Evolutionary conservation across 2,329 filamentous ascomycete genomes (phyloP).

Genomic region (Ilyonectria destructans): DNA sequence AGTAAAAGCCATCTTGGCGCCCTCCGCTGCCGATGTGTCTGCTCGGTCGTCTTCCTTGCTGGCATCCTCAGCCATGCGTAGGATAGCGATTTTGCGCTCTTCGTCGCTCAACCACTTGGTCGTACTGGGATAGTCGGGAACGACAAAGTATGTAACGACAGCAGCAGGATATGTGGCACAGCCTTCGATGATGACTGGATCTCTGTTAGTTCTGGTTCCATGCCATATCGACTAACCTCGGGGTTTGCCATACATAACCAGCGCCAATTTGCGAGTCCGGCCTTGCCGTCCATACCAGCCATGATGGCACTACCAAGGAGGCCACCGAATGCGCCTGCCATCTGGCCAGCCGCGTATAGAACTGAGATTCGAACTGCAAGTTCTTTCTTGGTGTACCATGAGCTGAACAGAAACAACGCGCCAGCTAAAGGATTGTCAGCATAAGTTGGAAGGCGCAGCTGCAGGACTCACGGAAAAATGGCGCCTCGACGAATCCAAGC

Average conservation of each 20-base stretch:
- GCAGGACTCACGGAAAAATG: conserved; percentile 16
- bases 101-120: too few species aligned
- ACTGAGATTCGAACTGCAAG: conserved; percentile 77
- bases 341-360: conserved; percentile 78
- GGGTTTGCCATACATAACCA: conserved; percentile 42
- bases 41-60: too few species aligned
- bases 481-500: too few species aligned
- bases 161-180: conserved; percentile 7
- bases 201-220: not conserved
- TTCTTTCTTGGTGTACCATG: conserved; percentile 66
- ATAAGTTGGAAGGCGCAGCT: not conserved
- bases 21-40: not conserved
- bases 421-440: conserved; percentile 15
- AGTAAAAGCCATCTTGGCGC: conserved; percentile 68
- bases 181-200: too few species aligned
- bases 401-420: conserved; percentile 22
- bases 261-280: conserved; percentile 76
- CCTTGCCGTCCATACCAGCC: conserved; percentile 72
- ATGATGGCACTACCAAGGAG: conserved; percentile 77
- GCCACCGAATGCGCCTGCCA: conserved; percentile 82
- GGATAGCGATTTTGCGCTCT: too few species aligned
- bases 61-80: too few species aligned
- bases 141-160: conserved; percentile 21
- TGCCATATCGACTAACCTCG: not conserved
- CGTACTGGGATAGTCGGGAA: conserved; percentile 29